Base-by-base conservation (phyloP, 192 early-diverging fungal species). In the Spizellomyces sp. region DNA sequence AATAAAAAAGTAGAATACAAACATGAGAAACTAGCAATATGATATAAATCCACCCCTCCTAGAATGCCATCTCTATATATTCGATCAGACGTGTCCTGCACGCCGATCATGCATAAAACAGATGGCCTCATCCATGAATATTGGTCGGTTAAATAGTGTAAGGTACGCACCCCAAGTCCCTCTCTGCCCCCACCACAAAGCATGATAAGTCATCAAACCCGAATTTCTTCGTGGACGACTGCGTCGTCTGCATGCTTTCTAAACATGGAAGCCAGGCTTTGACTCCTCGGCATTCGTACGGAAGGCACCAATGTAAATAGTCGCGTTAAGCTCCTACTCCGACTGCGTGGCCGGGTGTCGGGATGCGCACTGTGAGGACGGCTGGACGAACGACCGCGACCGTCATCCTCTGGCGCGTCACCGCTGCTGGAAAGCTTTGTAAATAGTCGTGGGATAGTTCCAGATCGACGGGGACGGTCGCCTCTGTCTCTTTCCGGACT, bases 291-390 rank as follows among this genome's bases (percentile, higher is more conserved):
- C 47, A 55, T 52, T 36, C 70, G 45, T 36, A 72, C 50, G 15
- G 62, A 54, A 12, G 70, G 70, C 0, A 72, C 70, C 52, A 72
- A 42, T 6, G 70, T 72, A 36, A 72, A 72, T 42, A 72, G 52
- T 44, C 70, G 22, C 6, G 70, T 72, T 7, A 58, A 54, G 50
- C 47, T 54, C 6, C 36, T 36, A 45, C 61, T 64, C 17, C 70
- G 61, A 8, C 44, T 65, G 22, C 63, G 22, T 47, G 15, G 15
- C 44, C 6, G n/a, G 10, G 42, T 15, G 27, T 44, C 59, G n/a
- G 59, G 15, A 41, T 41, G 12, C 50, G 50, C 50, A 54, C 50
- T 54, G 50, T 41, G 17, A 4, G 69, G 14, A 60, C 50, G 45
- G 52, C 48, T 63, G 22, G 17, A 10, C 22, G 70, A 36, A 9